These are phyloP conservation scores for Pythium oligandrum DNA, from an alignment of 352 stramenopile genomes.

Conservation along the genomic window DNA sequence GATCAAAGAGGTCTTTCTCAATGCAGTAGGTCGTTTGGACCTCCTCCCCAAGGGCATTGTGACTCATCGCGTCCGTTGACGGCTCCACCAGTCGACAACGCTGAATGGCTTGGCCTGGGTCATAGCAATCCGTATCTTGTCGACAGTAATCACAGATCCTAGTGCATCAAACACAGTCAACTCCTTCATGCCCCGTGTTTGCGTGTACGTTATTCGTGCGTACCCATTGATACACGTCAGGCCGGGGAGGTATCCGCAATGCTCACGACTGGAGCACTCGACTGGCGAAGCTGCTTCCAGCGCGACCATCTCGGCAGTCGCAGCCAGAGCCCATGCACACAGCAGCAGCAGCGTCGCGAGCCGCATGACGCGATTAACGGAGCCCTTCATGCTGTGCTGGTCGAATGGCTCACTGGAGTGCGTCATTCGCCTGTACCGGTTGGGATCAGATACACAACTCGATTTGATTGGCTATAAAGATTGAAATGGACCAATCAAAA, in stretches of 20 bases:
- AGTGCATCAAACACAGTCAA: neutral
- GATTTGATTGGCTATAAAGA: no score
- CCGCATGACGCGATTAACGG: no score
- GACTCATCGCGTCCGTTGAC: constrained; percentile 19
- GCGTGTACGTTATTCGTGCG: constrained; percentile 3
- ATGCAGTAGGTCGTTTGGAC: constrained; percentile 59
- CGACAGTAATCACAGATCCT: constrained; percentile 72
- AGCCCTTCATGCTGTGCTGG: no score
- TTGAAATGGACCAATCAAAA: no score
- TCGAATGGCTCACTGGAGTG: no score
- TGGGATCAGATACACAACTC: no score
- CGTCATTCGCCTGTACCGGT: no score
- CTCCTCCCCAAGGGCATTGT: constrained; percentile 24
- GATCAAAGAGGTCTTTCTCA: constrained; percentile 78
- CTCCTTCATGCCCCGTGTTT: neutral
- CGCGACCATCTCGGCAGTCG: constrained; percentile 4
- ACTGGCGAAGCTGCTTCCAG: constrained; percentile 14
- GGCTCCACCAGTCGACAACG: constrained; percentile 43
- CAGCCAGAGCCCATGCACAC: neutral
- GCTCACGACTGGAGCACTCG: constrained; percentile 33
- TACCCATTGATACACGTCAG: constrained; percentile 61
- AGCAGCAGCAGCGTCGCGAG: no score
- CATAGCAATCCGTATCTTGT: constrained; percentile 50
- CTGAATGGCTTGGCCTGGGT: constrained; percentile 39
- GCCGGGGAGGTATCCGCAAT: constrained; percentile 78